Percentiles rank a stretch among this genome's conserved stretches.
Evolutionary conservation across 495 filamentous ascomycete genomes (phyloP).

Genomic region (Margaritispora aquatica): DNA sequence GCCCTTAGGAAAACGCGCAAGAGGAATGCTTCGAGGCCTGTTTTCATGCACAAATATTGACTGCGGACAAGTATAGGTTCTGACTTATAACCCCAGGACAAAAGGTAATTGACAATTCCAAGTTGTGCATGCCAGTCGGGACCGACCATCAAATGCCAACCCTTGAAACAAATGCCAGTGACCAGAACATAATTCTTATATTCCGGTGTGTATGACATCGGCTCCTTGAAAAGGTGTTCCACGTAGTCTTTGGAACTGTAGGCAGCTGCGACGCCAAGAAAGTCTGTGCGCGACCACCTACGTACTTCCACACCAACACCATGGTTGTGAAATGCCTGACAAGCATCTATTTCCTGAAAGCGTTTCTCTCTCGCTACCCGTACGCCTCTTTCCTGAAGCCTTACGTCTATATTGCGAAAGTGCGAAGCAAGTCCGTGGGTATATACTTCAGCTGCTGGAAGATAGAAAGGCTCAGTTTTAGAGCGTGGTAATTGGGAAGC

Average conservation of each 20-base stretch:
- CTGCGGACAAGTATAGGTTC: background rate
- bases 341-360: background rate
- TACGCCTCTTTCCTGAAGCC: background rate
- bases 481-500: background rate
- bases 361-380: background rate
- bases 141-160: background rate
- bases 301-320: background rate
- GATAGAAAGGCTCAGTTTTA: background rate
- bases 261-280: background rate
- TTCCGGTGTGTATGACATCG: background rate
- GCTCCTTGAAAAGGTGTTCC: background rate
- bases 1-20: background rate
- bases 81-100: background rate
- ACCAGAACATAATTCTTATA: slow-evolving; percentile 1
- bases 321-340: background rate
- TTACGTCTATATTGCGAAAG: background rate
- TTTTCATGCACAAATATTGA: background rate
- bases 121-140: background rate
- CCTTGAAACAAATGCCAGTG: background rate
- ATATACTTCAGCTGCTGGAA: background rate
- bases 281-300: background rate
- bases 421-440: background rate
- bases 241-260: background rate
- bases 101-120: background rate
- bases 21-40: background rate